Evolutionary conservation across 352 stramenopile genomes (phyloP).

Genomic region (Phytophthora quininea): DNA sequence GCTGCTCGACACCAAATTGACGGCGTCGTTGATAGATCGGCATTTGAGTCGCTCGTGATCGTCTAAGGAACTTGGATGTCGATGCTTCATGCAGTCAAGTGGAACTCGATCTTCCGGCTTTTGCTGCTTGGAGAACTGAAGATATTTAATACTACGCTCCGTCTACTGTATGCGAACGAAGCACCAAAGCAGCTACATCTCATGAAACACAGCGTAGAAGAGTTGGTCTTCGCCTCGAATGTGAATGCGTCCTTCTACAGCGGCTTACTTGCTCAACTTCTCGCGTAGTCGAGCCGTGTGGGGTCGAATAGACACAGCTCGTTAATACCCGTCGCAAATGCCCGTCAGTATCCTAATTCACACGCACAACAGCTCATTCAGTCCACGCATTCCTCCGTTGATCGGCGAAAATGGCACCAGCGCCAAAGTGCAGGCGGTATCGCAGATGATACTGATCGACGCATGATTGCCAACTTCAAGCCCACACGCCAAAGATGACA

Average conservation of each 20-base stretch:
- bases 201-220: background rate
- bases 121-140: conserved; percentile 1
- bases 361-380: background rate
- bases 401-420: background rate
- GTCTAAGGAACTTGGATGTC: background rate
- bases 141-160: background rate
- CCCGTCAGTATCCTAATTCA: background rate
- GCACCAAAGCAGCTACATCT: background rate
- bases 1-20: too few relatives aligned
- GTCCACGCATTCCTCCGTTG: background rate
- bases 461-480: conserved; percentile 9
- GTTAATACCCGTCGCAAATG: background rate
- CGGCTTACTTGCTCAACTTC: too few relatives aligned
- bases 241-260: background rate
- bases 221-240: background rate
- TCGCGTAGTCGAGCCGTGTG: background rate
- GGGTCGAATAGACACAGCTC: background rate
- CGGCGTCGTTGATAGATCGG: too few relatives aligned
- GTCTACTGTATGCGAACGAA: background rate
- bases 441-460: background rate
- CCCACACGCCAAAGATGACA: conserved; percentile 3
- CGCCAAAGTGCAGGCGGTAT: background rate
- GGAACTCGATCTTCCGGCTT: background rate
- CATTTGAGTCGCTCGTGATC: too few relatives aligned
- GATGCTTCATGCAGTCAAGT: background rate